phyloP scores from a whole-genome alignment of 2,329 filamentous ascomycete genomes.

The Colletotrichum musae region DNA sequence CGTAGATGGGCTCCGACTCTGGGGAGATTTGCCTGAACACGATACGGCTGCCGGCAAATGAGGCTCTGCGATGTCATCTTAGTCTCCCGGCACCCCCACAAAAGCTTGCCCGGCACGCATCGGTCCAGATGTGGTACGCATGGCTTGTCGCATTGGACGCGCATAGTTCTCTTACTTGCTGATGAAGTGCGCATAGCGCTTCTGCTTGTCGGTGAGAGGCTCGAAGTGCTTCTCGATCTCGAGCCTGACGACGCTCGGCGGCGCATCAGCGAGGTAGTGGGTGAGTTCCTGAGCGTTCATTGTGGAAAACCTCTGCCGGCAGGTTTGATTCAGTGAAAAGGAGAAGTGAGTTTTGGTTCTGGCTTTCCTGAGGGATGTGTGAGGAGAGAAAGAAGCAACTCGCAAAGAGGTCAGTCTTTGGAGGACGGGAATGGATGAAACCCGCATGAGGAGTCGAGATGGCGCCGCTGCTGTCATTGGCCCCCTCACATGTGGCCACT shows the following conservation, averaged over 20 bases:
- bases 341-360: slow-evolving; percentile 19
- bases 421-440: slow-evolving; percentile 53
- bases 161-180: slow-evolving; percentile 72
- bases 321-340: slow-evolving; percentile 22
- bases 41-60: slow-evolving; percentile 82
- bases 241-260: slow-evolving; percentile 88
- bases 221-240: slow-evolving; percentile 96
- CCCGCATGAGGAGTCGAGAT: slow-evolving; percentile 41
- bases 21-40: slow-evolving; percentile 86
- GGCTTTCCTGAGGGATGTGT: slow-evolving; percentile 25
- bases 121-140: slow-evolving; percentile 5
- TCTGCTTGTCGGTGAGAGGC: slow-evolving; percentile 79
- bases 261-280: slow-evolving; percentile 92
- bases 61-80: slow-evolving; percentile 67
- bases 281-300: slow-evolving; percentile 74
- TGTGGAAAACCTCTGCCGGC: slow-evolving; percentile 48
- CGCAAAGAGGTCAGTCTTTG: slow-evolving; percentile 51
- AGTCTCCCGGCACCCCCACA: slow-evolving; percentile 19
- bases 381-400: slow-evolving; percentile 28
- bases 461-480: slow-evolving; percentile 37
- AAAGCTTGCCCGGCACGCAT: slow-evolving; percentile 24
- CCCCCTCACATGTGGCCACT: slow-evolving; percentile 24
- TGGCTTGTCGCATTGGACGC: background rate
- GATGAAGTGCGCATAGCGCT: slow-evolving; percentile 93
- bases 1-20: slow-evolving; percentile 85